phyloP scores from a whole-genome alignment of 177 flowering plant species.

The Tripterygium wilfordii region DNA sequence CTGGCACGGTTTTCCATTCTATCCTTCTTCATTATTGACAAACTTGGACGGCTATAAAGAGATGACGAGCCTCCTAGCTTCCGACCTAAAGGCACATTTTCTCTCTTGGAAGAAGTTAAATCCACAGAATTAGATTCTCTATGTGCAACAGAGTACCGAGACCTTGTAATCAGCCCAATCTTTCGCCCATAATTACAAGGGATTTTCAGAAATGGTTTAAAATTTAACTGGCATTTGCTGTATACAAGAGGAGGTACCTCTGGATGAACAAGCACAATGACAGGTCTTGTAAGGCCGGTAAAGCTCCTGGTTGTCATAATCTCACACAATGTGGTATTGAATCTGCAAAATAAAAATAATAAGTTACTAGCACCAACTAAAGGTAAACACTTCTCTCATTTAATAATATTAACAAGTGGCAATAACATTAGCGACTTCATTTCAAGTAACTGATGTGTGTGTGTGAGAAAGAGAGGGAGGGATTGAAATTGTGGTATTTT shows the following conservation, averaged over 20 bases:
- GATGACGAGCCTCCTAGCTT: conserved; percentile 45
- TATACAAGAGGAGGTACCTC: conserved; percentile 35
- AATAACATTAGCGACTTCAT: too few species aligned
- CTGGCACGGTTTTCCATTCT: conserved; percentile 56
- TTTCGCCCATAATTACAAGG: conserved; percentile 18
- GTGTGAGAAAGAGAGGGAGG: too few species aligned
- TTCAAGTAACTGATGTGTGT: too few species aligned
- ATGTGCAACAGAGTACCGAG: conserved; percentile 28
- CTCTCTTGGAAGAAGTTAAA: conserved; percentile 22
- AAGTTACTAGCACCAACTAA: too few species aligned
- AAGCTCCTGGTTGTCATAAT: conserved; percentile 34
- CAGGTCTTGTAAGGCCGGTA: conserved; percentile 36
- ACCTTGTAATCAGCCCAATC: conserved; percentile 22
- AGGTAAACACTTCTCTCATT: too few species aligned
- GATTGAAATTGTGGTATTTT: too few species aligned
- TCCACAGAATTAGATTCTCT: conserved; percentile 32
- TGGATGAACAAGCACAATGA: conserved; percentile 37
- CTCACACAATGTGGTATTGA: neutral
- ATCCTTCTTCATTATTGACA: conserved; percentile 67
- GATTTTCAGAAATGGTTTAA: conserved; percentile 12
- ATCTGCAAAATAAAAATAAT: too few species aligned
- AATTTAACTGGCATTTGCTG: conserved; percentile 15
- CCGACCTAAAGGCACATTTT: conserved; percentile 13
- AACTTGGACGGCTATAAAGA: conserved; percentile 76
- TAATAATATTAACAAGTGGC: too few species aligned